Evolutionary conservation across 2,329 filamentous ascomycete genomes (phyloP), one percentile per base, ranked within the genome.

Genomic region (Cryphonectria japonica): DNA sequence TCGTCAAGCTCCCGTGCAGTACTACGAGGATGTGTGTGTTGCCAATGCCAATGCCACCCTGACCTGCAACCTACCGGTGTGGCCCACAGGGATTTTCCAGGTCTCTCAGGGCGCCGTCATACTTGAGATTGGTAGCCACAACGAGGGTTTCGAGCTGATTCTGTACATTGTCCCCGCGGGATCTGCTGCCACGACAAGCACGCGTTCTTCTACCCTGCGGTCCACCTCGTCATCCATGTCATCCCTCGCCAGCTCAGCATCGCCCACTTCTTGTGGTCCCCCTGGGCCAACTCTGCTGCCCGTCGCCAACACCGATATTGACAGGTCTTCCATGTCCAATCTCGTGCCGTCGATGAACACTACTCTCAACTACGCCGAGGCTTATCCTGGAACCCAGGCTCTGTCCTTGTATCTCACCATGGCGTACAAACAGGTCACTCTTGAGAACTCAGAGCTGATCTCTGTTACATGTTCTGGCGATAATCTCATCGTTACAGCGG

Each of bases 281-380:
- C 52, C n/a, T 54, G 52, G 52, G 8, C 52, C 52, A 9, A 54
- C 52, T 29, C 52, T 54, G n/a, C 52, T 54, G 1, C n/a, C 52
- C 29, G n/a, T 54, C 3, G 52, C 52, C n/a, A 54, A 54, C 26
- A 54, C 52, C 0, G n/a, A 54, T 8, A 54, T 29, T 29, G 52
- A 54, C 26, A 54, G n/a, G n/a, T 54, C 52, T 54, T 54, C n/a
- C n/a, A 29, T 54, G 7, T 54, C 52, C n/a, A 54, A 54, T 22
- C 64, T 66, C 16, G 39, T 34, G 9, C 64, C 60, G 60, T 22
- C 60, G 11, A 37, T 63, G 19, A 32, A 63, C 39, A 26, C 60
- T 22, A 37, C 60, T 29, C 59, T 61, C 29, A 61, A 61, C 34
- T 61, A 61, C n/a, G 59, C 59, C 6, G 59, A 61, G 59, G 34